Evolutionary conservation across 371 early-diverging fungal species (phyloP).

Genomic region (Mortierella sp.): DNA sequence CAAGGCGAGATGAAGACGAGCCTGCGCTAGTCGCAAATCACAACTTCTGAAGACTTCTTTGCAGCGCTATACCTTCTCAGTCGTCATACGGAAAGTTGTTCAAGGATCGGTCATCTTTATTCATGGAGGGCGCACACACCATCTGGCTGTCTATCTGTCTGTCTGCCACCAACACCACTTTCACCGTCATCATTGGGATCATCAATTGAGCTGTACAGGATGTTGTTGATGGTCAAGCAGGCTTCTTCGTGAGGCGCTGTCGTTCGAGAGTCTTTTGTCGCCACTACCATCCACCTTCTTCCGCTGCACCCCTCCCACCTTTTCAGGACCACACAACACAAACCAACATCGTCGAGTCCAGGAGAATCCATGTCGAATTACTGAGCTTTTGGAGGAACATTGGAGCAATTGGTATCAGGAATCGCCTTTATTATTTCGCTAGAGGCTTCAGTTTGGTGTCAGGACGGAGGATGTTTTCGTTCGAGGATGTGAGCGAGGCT

Average conservation of each 20-base stretch:
- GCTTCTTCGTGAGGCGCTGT: background rate
- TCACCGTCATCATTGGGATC: background rate
- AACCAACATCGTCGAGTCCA: background rate
- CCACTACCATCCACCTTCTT: background rate
- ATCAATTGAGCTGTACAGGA: background rate
- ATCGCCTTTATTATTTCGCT: background rate
- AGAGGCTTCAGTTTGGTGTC: background rate
- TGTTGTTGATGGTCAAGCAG: background rate
- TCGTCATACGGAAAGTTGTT: constrained; percentile 4
- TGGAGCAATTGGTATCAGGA: background rate
- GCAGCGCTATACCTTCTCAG: constrained; percentile 4
- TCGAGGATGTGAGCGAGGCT: background rate
- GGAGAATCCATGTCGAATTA: constrained; percentile 9
- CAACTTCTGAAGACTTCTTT: constrained; percentile 65
- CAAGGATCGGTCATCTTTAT: background rate
- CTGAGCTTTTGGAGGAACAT: background rate
- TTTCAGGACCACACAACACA: background rate
- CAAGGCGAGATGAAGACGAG: constrained; percentile 78
- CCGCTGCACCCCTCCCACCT: background rate
- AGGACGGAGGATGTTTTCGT: background rate
- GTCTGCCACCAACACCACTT: background rate
- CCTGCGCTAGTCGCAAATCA: constrained; percentile 71
- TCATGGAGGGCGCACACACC: constrained; percentile 16
- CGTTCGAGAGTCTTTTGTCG: background rate
- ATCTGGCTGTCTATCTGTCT: no score